phyloP scores from a whole-genome alignment of 2,329 filamentous ascomycete species.

The Ophiobolus disseminans region DNA sequence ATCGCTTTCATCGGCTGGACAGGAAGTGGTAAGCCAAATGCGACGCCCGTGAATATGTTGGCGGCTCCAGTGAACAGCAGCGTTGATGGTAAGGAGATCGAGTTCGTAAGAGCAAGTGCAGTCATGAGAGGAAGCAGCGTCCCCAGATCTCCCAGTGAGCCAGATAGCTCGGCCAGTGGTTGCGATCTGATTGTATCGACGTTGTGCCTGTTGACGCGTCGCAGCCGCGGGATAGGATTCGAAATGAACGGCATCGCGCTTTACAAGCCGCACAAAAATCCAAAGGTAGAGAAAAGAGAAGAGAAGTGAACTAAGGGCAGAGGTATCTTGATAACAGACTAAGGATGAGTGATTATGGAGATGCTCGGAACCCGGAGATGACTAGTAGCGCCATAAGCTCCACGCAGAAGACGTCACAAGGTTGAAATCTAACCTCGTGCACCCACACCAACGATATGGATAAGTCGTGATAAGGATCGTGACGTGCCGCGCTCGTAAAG shows the following conservation, averaged over 20 bases:
- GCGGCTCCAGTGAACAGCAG: constrained; percentile 87
- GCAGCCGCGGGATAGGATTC: constrained; percentile 39
- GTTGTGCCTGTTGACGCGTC: constrained; percentile 56
- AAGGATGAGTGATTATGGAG: constrained; percentile 15
- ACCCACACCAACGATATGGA: background rate
- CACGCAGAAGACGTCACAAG: constrained; percentile 17
- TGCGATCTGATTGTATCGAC: constrained; percentile 61
- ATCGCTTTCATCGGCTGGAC: constrained; percentile 94
- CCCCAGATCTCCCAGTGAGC: constrained; percentile 86
- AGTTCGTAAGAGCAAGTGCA: constrained; percentile 77
- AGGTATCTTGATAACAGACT: constrained; percentile 7
- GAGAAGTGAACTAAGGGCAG: background rate
- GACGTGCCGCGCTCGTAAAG: constrained; percentile 7
- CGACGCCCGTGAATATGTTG: constrained; percentile 80
- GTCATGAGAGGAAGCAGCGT: constrained; percentile 90
- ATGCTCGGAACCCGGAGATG: constrained; percentile 6
- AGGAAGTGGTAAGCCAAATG: constrained; percentile 88
- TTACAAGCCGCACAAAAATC: background rate
- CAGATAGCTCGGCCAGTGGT: constrained; percentile 80
- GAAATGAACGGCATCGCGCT: constrained; percentile 20
- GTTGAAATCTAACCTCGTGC: background rate
- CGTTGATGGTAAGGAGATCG: constrained; percentile 82
- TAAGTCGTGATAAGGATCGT: constrained; percentile 11
- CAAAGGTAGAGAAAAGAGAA: background rate
- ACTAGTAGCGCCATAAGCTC: constrained; percentile 15